phyloP scores from a whole-genome alignment of 2,329 filamentous ascomycete genomes.

The Aspergillus sclerotialis region DNA sequence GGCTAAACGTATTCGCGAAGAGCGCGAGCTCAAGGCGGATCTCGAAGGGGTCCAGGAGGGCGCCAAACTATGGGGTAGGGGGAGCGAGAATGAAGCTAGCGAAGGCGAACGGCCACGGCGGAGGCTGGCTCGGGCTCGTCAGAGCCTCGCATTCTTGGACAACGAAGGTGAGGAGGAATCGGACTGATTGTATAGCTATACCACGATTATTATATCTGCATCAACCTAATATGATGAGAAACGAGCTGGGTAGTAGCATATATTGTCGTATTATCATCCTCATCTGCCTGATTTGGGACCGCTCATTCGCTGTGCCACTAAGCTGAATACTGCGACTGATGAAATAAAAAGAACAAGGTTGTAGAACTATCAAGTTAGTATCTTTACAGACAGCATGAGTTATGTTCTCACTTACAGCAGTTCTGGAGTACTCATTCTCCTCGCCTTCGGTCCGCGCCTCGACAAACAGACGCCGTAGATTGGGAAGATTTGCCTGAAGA shows the following conservation, averaged over 20 bases:
- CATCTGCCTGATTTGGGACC: conserved; percentile 32
- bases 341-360: conserved; percentile 96
- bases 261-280: conserved; percentile 6
- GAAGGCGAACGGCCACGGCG: conserved; percentile 32
- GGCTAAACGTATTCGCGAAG: conserved; percentile 79
- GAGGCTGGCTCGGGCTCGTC: conserved; percentile 36
- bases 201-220: conserved; percentile 1
- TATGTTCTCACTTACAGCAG: conserved; percentile 56
- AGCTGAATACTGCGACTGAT: conserved; percentile 87
- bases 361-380: conserved; percentile 60
- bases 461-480: conserved; percentile 91
- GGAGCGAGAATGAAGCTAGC: conserved; percentile 32
- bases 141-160: conserved; percentile 54
- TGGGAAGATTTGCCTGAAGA: conserved; percentile 58
- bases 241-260: background rate
- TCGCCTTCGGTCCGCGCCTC: conserved; percentile 89
- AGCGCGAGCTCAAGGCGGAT: conserved; percentile 75
- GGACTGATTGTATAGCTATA: conserved; percentile 27
- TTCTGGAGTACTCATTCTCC: conserved; percentile 88
- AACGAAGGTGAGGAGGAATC: conserved; percentile 64
- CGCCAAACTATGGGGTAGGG: conserved; percentile 67
- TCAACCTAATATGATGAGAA: conserved; percentile 1
- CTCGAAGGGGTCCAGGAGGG: conserved; percentile 79
- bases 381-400: conserved; percentile 24
- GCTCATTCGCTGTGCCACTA: conserved; percentile 80